phyloP scores from a whole-genome alignment of 2,329 filamentous ascomycete species.

The Monilinia fructigena region DNA sequence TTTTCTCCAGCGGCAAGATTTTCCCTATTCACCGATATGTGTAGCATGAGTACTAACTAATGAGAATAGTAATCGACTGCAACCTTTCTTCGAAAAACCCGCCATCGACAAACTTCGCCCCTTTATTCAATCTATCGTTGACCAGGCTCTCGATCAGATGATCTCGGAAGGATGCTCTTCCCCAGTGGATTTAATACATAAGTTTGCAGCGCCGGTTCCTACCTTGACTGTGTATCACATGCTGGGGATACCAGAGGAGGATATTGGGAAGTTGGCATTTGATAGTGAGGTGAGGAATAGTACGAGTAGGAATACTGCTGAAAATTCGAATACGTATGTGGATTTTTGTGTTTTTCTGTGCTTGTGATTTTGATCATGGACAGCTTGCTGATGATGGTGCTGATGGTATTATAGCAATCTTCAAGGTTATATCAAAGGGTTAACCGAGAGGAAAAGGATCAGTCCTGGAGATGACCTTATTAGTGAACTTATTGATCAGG shows the following conservation, averaged over 20 bases:
- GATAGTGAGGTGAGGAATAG: constrained; percentile 6
- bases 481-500: constrained; percentile 2
- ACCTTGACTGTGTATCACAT: constrained; percentile 34
- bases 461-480: constrained; percentile 4
- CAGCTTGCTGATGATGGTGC: background rate
- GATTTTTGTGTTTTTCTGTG: constrained; percentile 40
- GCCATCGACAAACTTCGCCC: constrained; percentile 45
- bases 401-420: background rate
- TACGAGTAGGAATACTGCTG: constrained; percentile 12
- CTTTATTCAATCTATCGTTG: constrained; percentile 48
- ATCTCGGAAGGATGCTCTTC: constrained; percentile 41
- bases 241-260: background rate
- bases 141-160: constrained; percentile 46
- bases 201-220: constrained; percentile 49
- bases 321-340: constrained; percentile 8
- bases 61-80: constrained; percentile 38
- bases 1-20: constrained; percentile 45
- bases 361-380: background rate
- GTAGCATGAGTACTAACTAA: too few relatives aligned
- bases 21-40: too few relatives aligned
- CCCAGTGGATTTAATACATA: constrained; percentile 48
- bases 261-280: constrained; percentile 40
- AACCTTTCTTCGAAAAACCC: constrained; percentile 45
- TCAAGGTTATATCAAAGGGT: background rate
- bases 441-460: background rate